Conservation (phyloP, 108 stramenopile species). For the Conticribra guillardii region DNA sequence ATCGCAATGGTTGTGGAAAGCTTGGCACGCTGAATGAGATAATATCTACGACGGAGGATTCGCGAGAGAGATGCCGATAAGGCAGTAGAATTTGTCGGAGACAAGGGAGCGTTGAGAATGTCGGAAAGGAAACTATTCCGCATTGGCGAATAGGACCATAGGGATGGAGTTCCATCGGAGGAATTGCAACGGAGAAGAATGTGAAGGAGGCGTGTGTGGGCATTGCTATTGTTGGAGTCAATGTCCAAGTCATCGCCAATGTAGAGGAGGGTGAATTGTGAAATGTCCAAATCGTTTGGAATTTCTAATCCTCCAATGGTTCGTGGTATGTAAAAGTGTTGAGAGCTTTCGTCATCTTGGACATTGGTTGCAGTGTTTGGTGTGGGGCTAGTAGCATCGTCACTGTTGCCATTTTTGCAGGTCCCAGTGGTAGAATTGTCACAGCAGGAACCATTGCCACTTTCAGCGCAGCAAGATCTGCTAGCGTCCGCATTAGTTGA, state of each 20-base stretch:
- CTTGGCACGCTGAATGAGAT: conserved; percentile 84
- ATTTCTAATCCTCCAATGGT: conserved; percentile 81
- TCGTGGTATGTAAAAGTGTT: conserved; percentile 36
- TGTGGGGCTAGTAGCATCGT: too few relatives aligned
- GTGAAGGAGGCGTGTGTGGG: conserved; percentile 46
- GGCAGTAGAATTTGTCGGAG: conserved; percentile 32
- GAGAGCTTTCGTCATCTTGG: not conserved
- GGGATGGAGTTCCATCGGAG: conserved; percentile 42
- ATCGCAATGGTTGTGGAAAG: conserved; percentile 89
- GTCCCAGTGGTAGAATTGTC: too few relatives aligned
- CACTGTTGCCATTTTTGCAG: too few relatives aligned
- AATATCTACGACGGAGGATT: conserved; percentile 82
- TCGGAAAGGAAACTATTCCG: conserved; percentile 31
- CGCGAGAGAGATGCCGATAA: conserved; percentile 54
- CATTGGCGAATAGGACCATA: conserved; percentile 78
- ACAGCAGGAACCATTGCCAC: too few relatives aligned
- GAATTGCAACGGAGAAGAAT: conserved; percentile 59
- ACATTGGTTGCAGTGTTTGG: too few relatives aligned
- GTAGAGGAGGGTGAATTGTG: conserved; percentile 69
- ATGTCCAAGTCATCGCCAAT: conserved; percentile 68
- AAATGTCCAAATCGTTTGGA: conserved; percentile 62
- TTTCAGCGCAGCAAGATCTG: too few relatives aligned
- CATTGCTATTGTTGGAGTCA: conserved; percentile 31
- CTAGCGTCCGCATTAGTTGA: too few relatives aligned
- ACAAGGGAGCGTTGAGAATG: conserved; percentile 41